Conservation (phyloP, 805 yeast genomes). For the Wickerhamia fluorescens region DNA sequence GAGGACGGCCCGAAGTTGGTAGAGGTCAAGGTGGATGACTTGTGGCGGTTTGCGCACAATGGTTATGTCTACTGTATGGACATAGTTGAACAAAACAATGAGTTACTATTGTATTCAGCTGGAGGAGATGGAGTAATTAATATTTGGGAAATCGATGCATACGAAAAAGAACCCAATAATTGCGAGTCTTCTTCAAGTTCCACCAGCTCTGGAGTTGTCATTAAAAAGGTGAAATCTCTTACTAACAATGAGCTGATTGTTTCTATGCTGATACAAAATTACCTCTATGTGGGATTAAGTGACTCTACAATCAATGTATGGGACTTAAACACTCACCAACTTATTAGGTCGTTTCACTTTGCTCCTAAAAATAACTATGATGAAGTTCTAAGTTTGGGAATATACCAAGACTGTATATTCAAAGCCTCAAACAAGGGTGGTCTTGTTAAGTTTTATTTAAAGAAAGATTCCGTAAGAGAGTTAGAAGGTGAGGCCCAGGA, state of each 20-base stretch:
- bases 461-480: background rate
- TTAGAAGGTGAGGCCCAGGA: too few relatives aligned
- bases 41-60: slow-evolving; percentile 78
- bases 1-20: slow-evolving; percentile 29
- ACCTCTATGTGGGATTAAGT: slow-evolving; percentile 75
- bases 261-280: slow-evolving; percentile 57
- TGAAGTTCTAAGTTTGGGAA: slow-evolving; percentile 52
- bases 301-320: slow-evolving; percentile 74
- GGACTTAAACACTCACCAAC: slow-evolving; percentile 80
- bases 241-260: slow-evolving; percentile 66
- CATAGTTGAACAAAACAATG: slow-evolving; percentile 16
- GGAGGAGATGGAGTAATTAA: slow-evolving; percentile 92
- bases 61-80: slow-evolving; percentile 80
- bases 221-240: slow-evolving; percentile 27
- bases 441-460: slow-evolving; percentile 19
- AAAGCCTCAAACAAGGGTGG: slow-evolving; percentile 50
- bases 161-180: too few relatives aligned
- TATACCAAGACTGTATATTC: slow-evolving; percentile 51
- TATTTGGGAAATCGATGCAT: slow-evolving; percentile 54
- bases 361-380: slow-evolving; percentile 15
- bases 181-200: too few relatives aligned
- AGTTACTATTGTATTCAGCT: slow-evolving; percentile 36
- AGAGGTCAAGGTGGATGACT: slow-evolving; percentile 63
- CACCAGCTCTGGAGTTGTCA: slow-evolving; percentile 1
- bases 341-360: slow-evolving; percentile 40